phyloP scores from a whole-genome alignment of 768 basidiomycete species.

The Collybia nuda region DNA sequence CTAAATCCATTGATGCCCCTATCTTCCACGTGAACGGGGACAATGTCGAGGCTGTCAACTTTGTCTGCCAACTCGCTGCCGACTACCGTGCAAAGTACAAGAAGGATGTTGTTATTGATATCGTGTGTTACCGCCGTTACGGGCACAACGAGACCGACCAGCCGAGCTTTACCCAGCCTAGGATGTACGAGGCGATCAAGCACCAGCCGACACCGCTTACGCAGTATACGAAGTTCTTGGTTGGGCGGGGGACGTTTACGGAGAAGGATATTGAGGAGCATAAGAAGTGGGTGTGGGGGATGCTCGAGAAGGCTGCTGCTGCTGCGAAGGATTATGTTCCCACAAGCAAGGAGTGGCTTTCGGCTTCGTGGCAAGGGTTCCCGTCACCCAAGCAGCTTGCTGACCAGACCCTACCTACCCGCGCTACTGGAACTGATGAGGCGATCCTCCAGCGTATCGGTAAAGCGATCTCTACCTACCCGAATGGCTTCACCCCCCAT shows the following conservation, averaged over 20 bases:
- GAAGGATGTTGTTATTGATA: conserved; percentile 97
- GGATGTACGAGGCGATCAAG: conserved; percentile 97
- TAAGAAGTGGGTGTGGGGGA: conserved; percentile 99
- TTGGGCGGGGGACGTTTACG: conserved; percentile 91
- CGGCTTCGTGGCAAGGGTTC: conserved; percentile 97
- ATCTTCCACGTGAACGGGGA: conserved; percentile 99
- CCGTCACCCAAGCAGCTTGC: conserved; percentile 95
- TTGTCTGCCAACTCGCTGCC: conserved; percentile 96
- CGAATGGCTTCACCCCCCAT: conserved; percentile 83
- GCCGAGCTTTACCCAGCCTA: conserved; percentile 96
- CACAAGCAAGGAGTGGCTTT: conserved; percentile 95
- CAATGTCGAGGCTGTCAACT: conserved; percentile 97
- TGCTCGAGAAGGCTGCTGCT: conserved; percentile 95
- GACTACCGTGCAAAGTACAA: conserved; percentile 98
- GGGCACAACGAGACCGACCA: conserved; percentile 99
- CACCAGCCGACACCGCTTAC: conserved; percentile 91
- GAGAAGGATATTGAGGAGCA: conserved; percentile 97
- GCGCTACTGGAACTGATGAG: conserved; percentile 78
- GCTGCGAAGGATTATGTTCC: conserved; percentile 95
- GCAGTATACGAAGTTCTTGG: conserved; percentile 88
- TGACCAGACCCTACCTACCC: conserved; percentile 88
- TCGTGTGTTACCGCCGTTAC: conserved; percentile 97
- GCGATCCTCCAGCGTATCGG: conserved; percentile 83
- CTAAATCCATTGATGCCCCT: conserved; percentile 96
- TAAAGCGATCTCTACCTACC: conserved; percentile 83